Conservation (phyloP, 1,139 yeast genomes). For the Suhomyces terraborum region DNA sequence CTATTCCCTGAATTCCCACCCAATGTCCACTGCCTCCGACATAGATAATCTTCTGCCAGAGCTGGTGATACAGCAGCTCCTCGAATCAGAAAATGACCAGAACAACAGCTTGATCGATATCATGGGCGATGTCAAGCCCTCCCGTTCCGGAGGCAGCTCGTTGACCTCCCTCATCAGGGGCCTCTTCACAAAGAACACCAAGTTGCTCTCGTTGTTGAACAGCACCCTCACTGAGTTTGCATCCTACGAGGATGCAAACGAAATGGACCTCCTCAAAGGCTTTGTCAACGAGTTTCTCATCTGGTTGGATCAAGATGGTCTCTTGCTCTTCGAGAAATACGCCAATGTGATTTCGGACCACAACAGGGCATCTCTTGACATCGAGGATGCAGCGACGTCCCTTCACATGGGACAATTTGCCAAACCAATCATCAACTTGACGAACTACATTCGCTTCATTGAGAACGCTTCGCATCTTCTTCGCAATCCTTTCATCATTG, state of each 20-base stretch:
- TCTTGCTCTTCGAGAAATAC: slow-evolving; percentile 39
- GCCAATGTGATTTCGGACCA: slow-evolving; percentile 17
- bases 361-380: slow-evolving; percentile 9
- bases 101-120: slow-evolving; percentile 39
- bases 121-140: slow-evolving; percentile 38
- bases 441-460: slow-evolving; percentile 35
- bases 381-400: slow-evolving; percentile 20
- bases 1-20: background rate
- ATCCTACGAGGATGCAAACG: slow-evolving; percentile 24
- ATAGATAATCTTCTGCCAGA: slow-evolving; percentile 5
- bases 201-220: slow-evolving; percentile 30
- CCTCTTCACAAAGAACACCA: slow-evolving; percentile 42
- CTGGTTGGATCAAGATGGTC: slow-evolving; percentile 40
- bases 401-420: slow-evolving; percentile 24
- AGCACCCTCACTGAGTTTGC: slow-evolving; percentile 19
- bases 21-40: slow-evolving; percentile 5
- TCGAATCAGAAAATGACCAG: slow-evolving; percentile 30
- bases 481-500: slow-evolving; percentile 46
- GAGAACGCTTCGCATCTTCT: slow-evolving; percentile 22
- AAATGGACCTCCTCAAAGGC: slow-evolving; percentile 32
- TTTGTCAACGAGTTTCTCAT: slow-evolving; percentile 44
- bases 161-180: slow-evolving; percentile 43
- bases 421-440: slow-evolving; percentile 38
- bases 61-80: slow-evolving; percentile 8
- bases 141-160: slow-evolving; percentile 29